phyloP scores from a whole-genome alignment of 805 yeast genomes.

The Metschnikowia arizonensis region DNA sequence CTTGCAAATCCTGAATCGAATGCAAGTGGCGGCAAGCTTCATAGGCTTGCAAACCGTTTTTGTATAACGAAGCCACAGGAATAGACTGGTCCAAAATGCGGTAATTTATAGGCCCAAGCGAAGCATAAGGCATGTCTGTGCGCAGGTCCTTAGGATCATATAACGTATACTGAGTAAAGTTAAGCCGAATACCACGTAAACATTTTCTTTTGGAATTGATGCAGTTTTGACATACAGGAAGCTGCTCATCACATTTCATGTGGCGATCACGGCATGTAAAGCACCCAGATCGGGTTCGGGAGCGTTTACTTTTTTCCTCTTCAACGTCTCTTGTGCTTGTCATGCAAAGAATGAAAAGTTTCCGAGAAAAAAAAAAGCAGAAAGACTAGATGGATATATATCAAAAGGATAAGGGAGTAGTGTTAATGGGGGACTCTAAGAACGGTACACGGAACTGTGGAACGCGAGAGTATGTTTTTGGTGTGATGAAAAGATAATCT shows the following conservation, averaged over 20 bases:
- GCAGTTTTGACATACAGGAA: conserved; percentile 58
- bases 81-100: conserved; percentile 41
- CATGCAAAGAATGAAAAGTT: conserved; percentile 4
- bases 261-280: conserved; percentile 61
- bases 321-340: neutral
- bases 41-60: conserved; percentile 31
- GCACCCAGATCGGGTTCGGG: conserved; percentile 49
- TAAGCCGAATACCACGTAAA: conserved; percentile 43
- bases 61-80: conserved; percentile 39
- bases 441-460: neutral
- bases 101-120: neutral
- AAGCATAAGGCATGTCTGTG: neutral
- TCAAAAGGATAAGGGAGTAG: neutral
- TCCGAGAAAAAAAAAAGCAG: neutral
- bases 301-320: conserved; percentile 23
- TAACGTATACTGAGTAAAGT: conserved; percentile 41
- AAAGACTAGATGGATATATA: neutral
- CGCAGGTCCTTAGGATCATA: conserved; percentile 26
- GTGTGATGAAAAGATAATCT: conserved; percentile 4
- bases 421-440: neutral
- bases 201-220: conserved; percentile 47
- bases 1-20: conserved; percentile 26
- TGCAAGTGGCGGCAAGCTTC: conserved; percentile 32
- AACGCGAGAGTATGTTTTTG: neutral
- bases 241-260: conserved; percentile 63